Evolutionary conservation across 192 early-diverging fungal species (phyloP).

Genomic region (Allomyces macrogynus): DNA sequence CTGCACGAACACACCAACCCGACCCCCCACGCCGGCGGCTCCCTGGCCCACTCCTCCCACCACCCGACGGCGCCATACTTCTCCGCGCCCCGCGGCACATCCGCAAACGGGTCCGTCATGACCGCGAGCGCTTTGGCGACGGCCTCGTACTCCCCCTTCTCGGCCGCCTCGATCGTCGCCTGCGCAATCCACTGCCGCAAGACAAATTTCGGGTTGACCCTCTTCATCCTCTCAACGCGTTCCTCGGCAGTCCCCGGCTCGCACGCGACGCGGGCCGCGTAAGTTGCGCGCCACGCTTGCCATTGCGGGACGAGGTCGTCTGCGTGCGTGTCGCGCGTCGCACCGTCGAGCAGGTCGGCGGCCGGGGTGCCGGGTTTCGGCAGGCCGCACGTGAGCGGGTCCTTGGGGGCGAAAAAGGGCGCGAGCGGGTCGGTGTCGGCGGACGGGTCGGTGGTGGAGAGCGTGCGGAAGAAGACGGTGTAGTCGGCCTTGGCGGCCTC

Average conservation of each 20-base stretch:
- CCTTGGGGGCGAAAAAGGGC: too few relatives aligned
- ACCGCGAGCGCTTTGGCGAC: not conserved
- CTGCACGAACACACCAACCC: not conserved
- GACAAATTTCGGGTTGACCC: constrained; percentile 52
- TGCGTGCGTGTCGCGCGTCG: too few relatives aligned
- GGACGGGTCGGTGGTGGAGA: constrained; percentile 26
- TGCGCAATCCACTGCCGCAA: constrained; percentile 63
- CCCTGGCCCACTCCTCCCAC: not conserved
- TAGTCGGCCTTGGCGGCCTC: constrained; percentile 46
- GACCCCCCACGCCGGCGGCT: not conserved
- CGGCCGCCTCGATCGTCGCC: constrained; percentile 30
- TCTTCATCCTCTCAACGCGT: constrained; percentile 35
- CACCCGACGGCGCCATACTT: not conserved
- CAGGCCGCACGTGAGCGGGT: too few relatives aligned
- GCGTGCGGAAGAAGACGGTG: constrained; percentile 45
- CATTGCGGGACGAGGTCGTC: constrained; percentile 9
- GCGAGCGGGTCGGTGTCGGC: constrained; percentile 5
- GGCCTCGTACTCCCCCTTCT: constrained; percentile 17
- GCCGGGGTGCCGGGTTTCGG: too few relatives aligned
- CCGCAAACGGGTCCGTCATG: not conserved
- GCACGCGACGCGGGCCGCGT: constrained; percentile 29
- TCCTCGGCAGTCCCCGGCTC: constrained; percentile 10
- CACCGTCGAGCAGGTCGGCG: too few relatives aligned
- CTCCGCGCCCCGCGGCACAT: not conserved
- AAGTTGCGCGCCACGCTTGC: constrained; percentile 30